Evolutionary conservation across 2,329 filamentous ascomycete species (phyloP), one percentile per base, ranked within the genome.

Genomic region (Pseudomassariella vexata): DNA sequence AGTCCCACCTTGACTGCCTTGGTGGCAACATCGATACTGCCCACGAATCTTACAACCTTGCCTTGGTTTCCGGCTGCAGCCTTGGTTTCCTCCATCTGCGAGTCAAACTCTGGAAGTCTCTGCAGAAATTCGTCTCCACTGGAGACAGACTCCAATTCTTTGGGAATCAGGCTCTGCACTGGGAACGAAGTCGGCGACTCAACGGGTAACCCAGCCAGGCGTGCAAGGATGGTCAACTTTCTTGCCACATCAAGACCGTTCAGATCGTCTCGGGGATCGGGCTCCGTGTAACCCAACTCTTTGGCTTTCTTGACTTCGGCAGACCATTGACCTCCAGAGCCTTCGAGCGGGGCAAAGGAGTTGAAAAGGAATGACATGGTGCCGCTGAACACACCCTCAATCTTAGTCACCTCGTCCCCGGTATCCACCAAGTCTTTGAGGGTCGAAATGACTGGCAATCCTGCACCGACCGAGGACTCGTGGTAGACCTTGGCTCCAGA

Each of bases 361-460:
- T 96, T 96, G 78, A 98, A 96, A 24, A 98, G 72, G 71, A 95
- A 98, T 23, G 85, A 94, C 79, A 98, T 90, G 34, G 92, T 98
- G 42, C 92, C 92, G 40, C 86, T 94, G 65, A 98, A 96, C 31
- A 98, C 89, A 45, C 92, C 92, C 64, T 96, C 90, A 47, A 98
- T 94, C 63, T 82, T 89, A 34, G 76, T 87, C 5, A 98, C 82
- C 55, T 86, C 73, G 55, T 98, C 92, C 24, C 92, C 92, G 2
- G 92, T 98, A 41, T 89, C 83, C 16, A 95, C 76, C n/a, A 98
- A 73, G 50, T 98, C 92, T 53, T 88, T 89, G 42, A 98, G 67
- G 1, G 92, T 95, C 24, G 86, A 94, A 48, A 98, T 84, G 38
- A 96, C 83, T 5, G 92, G 92, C 30, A 98, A 73, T 5, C 92